Percentiles rank a stretch among this genome's conserved stretches.
phyloP scores from a whole-genome alignment of 2,329 filamentous ascomycete genomes.

The Stagonosporopsis cucurbitacearum region DNA sequence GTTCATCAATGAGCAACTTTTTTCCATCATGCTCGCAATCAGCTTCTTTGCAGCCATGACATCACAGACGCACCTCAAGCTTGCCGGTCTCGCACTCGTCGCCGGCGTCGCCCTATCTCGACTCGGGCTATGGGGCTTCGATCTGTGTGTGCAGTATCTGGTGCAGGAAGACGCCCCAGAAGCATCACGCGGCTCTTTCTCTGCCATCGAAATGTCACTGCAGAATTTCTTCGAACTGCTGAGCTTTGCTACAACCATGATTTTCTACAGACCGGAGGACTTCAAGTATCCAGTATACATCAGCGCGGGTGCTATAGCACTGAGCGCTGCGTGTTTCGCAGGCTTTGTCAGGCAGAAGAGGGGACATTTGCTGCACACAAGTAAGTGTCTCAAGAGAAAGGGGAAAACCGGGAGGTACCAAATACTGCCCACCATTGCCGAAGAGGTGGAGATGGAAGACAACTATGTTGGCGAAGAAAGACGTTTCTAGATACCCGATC shows the following conservation, averaged over 20 bases:
- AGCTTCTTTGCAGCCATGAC: conserved; percentile 30
- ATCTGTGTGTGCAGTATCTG: conserved; percentile 55
- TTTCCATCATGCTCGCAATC: conserved; percentile 56
- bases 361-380: conserved; percentile 57
- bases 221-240: conserved; percentile 75
- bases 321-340: conserved; percentile 61
- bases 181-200: conserved; percentile 67
- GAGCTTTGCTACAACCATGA: conserved; percentile 69
- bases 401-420: conserved; percentile 23
- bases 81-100: conserved; percentile 44
- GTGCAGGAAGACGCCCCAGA: conserved; percentile 54
- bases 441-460: conserved; percentile 24
- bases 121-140: conserved; percentile 57
- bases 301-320: conserved; percentile 60
- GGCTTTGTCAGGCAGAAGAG: conserved; percentile 63
- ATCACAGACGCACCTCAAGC: conserved; percentile 18
- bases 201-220: conserved; percentile 68
- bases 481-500: conserved; percentile 1
- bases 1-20: conserved; percentile 72
- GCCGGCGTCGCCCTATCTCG: conserved; percentile 50
- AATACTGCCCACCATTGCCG: conserved; percentile 32
- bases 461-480: neutral
- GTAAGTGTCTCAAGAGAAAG: conserved; percentile 28
- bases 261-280: conserved; percentile 67
- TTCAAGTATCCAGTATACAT: conserved; percentile 70